Evolutionary conservation across 305 asterid species (phyloP).

Genomic region (Fraxinus velutina): DNA sequence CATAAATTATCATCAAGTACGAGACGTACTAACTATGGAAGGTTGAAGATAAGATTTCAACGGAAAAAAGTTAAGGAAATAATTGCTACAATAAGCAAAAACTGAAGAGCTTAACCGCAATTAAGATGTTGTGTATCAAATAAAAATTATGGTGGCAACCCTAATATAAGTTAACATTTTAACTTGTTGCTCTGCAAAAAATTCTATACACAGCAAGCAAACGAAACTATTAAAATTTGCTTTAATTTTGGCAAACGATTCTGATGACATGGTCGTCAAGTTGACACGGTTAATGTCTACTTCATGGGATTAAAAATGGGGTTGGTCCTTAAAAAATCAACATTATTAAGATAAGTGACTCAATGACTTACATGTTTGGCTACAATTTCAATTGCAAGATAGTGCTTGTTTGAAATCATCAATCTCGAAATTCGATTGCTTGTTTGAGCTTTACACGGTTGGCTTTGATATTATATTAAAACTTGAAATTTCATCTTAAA

Average conservation of each 20-base stretch:
- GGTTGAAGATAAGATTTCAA: too few species aligned
- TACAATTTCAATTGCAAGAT: neutral
- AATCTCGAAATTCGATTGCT: neutral
- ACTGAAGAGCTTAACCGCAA: too few species aligned
- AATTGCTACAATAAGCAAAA: too few species aligned
- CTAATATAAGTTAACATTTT: neutral
- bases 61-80: too few species aligned
- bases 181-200: neutral
- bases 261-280: neutral
- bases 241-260: neutral
- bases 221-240: neutral
- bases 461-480: neutral
- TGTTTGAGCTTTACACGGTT: neutral
- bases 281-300: neutral
- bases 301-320: neutral
- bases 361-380: neutral
- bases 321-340: neutral
- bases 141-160: too few species aligned
- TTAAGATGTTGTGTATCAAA: too few species aligned
- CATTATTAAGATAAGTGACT: neutral
- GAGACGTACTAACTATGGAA: too few species aligned
- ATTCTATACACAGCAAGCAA: too few species aligned
- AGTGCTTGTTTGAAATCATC: neutral
- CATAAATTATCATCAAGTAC: too few species aligned
- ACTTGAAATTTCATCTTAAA: too few species aligned